These are phyloP conservation scores for Balakata baccata DNA, from an alignment of 345 rosid genomes.

Conservation along the genomic window DNA sequence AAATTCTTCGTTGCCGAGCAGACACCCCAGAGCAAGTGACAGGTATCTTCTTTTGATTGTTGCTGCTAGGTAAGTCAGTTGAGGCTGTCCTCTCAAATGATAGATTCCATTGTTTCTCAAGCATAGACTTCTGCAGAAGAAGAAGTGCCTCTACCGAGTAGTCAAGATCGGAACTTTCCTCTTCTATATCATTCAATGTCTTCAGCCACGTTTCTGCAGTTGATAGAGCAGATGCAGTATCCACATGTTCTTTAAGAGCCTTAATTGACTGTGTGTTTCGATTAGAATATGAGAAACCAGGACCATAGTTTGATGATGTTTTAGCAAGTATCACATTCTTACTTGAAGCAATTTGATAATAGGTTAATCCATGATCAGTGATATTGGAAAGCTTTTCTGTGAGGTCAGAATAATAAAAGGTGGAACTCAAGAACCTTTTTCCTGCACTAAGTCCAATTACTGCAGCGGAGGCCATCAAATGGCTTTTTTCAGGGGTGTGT, in stretches of 20 bases:
- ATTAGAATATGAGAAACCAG: conserved; percentile 43
- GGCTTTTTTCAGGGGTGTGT: conserved; percentile 20
- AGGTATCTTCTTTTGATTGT: conserved; percentile 31
- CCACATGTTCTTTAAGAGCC: conserved; percentile 60
- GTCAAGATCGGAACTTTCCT: conserved; percentile 45
- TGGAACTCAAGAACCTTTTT: conserved; percentile 70
- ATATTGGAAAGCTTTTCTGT: conserved; percentile 44
- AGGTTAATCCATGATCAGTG: conserved; percentile 45
- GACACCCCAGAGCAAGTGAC: conserved; percentile 72
- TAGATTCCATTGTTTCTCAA: conserved; percentile 93
- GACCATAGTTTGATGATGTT: conserved; percentile 49
- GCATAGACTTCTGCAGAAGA: conserved; percentile 80
- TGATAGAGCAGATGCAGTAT: conserved; percentile 39
- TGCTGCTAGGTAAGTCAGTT: conserved; percentile 32
- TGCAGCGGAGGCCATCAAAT: conserved; percentile 77
- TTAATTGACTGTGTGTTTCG: conserved; percentile 43
- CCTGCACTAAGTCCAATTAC: conserved; percentile 76
- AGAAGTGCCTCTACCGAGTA: conserved; percentile 72
- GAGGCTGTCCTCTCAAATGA: conserved; percentile 50
- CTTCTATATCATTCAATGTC: conserved; percentile 39
- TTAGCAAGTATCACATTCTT: conserved; percentile 47
- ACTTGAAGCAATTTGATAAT: conserved; percentile 39
- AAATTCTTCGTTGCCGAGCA: conserved; percentile 72
- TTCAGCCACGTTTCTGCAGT: conserved; percentile 38
- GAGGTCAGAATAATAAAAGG: conserved; percentile 54